Base-by-base conservation (phyloP, 331 rosid species). In the Erythrophleum ivorense region DNA sequence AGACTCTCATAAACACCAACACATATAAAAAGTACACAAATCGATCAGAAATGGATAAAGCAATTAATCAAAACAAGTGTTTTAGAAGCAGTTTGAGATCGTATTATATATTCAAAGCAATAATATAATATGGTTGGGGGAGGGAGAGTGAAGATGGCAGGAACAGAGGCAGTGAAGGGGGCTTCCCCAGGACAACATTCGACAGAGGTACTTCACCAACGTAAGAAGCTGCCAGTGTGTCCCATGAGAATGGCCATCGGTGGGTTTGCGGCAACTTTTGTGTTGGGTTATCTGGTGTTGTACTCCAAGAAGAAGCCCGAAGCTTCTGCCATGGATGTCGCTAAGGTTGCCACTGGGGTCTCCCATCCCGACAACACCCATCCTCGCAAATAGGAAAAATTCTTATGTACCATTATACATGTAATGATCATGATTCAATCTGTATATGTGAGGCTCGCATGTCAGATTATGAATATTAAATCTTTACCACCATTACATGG, bases 281-380 rank as follows among this genome's bases (percentile, higher is more conserved):
- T 86, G 19, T 16, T 91, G 0, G 92, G 89, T 33, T 91, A 81
- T 85, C 31, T 84, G 0, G 87, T 89, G 21, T 83, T 91, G 21
- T 90, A 87, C 83, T 40, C 91, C 55, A 90, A 88, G 71, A 92
- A 92, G 86, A 90, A 90, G 84, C 94, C 94, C 0, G 94, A 92
- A 80, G 94, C 97, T 58, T 86, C 94, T 6, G 97, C 97, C 5
- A 15, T 87, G 43, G 94, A 92, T 7, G 91, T 92, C 16, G 97
- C 97, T 7, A 92, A 83, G 84, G 94, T 90, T 40, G 15, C 82
- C 76, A n/a, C 86, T 1, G 94, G 91, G 1, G 16, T 66, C n/a
- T 41, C 92, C n/a, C 24, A 53, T 74, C 92, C 88, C 0, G 88
- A 83, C 0, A 64, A 82, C 83, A 90, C 92, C 9, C 89, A 55